These are phyloP conservation scores for Ophiostoma tasmaniense DNA, from an alignment of 2,329 filamentous ascomycete species.

Conservation along the genomic window DNA sequence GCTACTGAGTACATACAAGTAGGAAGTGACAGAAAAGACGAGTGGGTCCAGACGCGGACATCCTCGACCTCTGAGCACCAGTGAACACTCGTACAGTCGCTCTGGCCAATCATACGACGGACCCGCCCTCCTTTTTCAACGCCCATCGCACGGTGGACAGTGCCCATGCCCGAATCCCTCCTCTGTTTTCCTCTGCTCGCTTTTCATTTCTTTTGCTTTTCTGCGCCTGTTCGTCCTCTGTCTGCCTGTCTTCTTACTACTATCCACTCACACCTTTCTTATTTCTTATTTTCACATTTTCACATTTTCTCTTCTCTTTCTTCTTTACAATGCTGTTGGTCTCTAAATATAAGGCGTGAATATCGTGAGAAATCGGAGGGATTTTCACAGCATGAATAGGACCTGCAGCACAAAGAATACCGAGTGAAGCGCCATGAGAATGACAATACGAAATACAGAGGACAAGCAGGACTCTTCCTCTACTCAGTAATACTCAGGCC, in stretches of 20 bases:
- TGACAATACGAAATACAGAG: not conserved
- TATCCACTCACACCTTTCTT: not conserved
- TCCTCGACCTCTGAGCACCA: not conserved
- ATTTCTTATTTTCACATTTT: not conserved
- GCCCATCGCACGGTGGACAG: not conserved
- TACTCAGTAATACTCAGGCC: not conserved
- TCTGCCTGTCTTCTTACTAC: not conserved
- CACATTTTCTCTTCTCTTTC: not conserved
- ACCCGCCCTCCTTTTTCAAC: conserved; percentile 11
- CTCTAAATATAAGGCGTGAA: not conserved
- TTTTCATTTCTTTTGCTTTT: not conserved
- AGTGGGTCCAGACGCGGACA: not conserved
- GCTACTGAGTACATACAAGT: not conserved
- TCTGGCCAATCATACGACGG: conserved; percentile 9
- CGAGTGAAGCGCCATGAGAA: not conserved
- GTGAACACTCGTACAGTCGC: not conserved
- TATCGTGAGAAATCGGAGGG: not conserved
- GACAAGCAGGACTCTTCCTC: not conserved
- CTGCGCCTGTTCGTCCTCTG: not conserved
- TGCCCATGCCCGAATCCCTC: not conserved
- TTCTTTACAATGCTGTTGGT: not conserved
- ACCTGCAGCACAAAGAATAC: too few species aligned
- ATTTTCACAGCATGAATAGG: too few species aligned
- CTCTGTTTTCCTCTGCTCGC: not conserved
- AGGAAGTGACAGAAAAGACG: not conserved